These are phyloP conservation scores for Zelopaecilomyces penicillatus DNA, from an alignment of 2,329 filamentous ascomycete genomes.

Conservation along the genomic window DNA sequence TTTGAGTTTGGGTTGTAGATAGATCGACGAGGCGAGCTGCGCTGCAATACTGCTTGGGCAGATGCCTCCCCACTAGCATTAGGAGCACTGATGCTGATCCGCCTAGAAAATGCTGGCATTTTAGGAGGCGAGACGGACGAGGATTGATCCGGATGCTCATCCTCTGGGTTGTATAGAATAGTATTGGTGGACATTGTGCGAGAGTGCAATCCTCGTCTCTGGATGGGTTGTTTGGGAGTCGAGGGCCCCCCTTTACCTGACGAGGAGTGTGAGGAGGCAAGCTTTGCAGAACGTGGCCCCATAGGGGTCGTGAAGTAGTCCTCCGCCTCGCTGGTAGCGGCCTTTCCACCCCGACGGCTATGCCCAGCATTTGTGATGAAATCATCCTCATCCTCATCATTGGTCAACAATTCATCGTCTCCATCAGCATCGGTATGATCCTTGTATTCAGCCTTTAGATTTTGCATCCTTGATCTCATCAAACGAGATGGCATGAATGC, in stretches of 20 bases:
- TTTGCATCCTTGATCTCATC: slow-evolving; percentile 31
- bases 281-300: slow-evolving; percentile 31
- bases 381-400: slow-evolving; percentile 62
- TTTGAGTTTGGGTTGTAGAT: slow-evolving; percentile 38
- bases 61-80: slow-evolving; percentile 26
- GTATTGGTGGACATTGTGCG: slow-evolving; percentile 76
- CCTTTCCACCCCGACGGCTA: slow-evolving; percentile 19
- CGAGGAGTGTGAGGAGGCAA: slow-evolving; percentile 26
- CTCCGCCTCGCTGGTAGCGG: slow-evolving; percentile 25
- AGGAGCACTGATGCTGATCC: slow-evolving; percentile 13
- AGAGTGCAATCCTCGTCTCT: slow-evolving; percentile 45
- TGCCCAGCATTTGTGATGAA: slow-evolving; percentile 35
- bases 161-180: slow-evolving; percentile 70
- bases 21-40: slow-evolving; percentile 38
- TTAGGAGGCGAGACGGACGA: slow-evolving; percentile 36
- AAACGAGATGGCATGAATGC: slow-evolving; percentile 15
- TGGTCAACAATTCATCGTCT: slow-evolving; percentile 81
- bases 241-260: slow-evolving; percentile 19
- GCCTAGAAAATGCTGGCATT: slow-evolving; percentile 21
- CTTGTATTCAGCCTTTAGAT: slow-evolving; percentile 32
- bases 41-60: slow-evolving; percentile 22
- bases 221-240: slow-evolving; percentile 23
- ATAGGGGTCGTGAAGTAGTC: slow-evolving; percentile 50
- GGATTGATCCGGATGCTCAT: slow-evolving; percentile 29
- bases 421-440: slow-evolving; percentile 76